Evolutionary conservation across 2,329 filamentous ascomycete genomes (phyloP).

Genomic region (Drechslera avenae): DNA sequence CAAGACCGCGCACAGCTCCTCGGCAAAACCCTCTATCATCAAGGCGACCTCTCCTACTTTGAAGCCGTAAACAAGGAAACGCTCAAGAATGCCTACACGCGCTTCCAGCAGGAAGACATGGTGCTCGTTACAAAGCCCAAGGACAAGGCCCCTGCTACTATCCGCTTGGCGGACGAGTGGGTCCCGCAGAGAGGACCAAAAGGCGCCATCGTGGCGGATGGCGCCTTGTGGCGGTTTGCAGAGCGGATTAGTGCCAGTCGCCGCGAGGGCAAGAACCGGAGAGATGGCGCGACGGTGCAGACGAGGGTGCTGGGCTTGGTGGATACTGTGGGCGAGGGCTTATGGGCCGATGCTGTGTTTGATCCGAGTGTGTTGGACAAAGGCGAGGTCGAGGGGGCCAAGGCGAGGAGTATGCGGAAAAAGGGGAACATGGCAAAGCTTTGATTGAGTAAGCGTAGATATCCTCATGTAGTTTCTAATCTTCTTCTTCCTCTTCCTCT

Average conservation of each 20-base stretch:
- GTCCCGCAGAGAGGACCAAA: conserved; percentile 64
- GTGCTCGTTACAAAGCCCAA: conserved; percentile 71
- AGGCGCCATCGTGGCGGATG: conserved; percentile 68
- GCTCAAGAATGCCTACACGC: conserved; percentile 86
- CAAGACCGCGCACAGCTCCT: conserved; percentile 82
- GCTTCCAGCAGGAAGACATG: conserved; percentile 91
- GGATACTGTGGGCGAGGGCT: conserved; percentile 70
- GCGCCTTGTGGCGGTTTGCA: conserved; percentile 88
- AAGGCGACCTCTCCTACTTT: conserved; percentile 95
- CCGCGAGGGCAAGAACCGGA: conserved; percentile 90
- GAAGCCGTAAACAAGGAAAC: conserved; percentile 99
- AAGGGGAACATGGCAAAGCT: conserved; percentile 42
- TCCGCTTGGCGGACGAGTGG: conserved; percentile 78
- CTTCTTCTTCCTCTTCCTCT: too few species aligned
- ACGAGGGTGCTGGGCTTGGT: conserved; percentile 78
- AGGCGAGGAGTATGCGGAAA: conserved; percentile 40
- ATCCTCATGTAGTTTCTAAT: too few species aligned
- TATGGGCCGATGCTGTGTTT: conserved; percentile 62
- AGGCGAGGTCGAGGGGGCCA: conserved; percentile 19
- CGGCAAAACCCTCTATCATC: conserved; percentile 95
- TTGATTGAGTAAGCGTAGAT: conserved; percentile 23
- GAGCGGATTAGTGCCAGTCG: conserved; percentile 82
- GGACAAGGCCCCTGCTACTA: conserved; percentile 65
- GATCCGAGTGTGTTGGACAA: conserved; percentile 11
- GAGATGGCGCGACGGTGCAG: conserved; percentile 90